Evolutionary conservation across 192 early-diverging fungal genomes (phyloP).

Genomic region (Coemansia brasiliensis): DNA sequence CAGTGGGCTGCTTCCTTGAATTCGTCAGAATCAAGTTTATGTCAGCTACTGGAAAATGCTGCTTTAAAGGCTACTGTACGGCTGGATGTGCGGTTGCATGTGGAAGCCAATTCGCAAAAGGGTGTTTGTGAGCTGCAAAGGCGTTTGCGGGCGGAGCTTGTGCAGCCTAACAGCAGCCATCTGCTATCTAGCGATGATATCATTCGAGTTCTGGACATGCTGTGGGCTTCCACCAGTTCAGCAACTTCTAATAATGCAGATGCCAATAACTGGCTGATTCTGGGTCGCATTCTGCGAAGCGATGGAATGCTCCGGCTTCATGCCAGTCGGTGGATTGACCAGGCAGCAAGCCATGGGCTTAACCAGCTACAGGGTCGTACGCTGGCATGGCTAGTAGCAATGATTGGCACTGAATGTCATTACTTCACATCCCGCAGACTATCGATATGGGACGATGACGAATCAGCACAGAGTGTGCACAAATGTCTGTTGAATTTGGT

Average conservation of each 20-base stretch:
- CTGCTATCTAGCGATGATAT: background rate
- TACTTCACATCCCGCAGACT: background rate
- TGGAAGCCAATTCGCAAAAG: no score
- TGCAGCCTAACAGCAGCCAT: background rate
- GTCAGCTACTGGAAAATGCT: constrained; percentile 14
- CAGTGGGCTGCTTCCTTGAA: constrained; percentile 24
- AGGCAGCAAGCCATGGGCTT: background rate
- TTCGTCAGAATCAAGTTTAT: background rate
- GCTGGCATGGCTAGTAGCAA: constrained; percentile 15
- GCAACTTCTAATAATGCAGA: background rate
- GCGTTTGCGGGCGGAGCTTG: background rate
- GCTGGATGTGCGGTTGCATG: background rate
- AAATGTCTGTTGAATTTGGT: constrained; percentile 15
- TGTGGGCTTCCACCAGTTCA: constrained; percentile 9
- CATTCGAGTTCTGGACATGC: background rate
- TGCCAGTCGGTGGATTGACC: constrained; percentile 19
- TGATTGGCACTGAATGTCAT: constrained; percentile 3
- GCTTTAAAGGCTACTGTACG: constrained; percentile 8
- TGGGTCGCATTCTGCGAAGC: constrained; percentile 20
- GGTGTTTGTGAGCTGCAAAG: no score
- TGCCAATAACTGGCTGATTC: constrained; percentile 8
- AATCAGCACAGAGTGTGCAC: background rate
- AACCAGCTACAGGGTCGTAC: background rate
- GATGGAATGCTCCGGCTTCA: constrained; percentile 13
- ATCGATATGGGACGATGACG: constrained; percentile 20